phyloP scores from a whole-genome alignment of 2,329 filamentous ascomycete genomes.

The Botrytis squamosa region DNA sequence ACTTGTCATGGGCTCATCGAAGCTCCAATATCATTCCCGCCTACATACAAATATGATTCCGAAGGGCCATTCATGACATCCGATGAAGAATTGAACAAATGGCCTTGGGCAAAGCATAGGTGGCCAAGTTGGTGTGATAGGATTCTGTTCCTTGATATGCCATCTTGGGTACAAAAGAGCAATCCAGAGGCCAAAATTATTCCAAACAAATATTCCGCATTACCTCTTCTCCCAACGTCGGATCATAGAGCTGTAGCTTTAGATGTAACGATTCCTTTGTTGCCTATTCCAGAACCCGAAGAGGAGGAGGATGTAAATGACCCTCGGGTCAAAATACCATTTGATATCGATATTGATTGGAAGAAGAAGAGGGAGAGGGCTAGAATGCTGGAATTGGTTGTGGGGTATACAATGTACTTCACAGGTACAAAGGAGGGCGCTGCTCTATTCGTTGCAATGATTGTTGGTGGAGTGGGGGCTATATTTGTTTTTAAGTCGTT shows the following conservation, averaged over 20 bases:
- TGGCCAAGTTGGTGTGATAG: constrained; percentile 95
- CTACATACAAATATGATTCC: constrained; percentile 86
- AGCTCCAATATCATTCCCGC: constrained; percentile 73
- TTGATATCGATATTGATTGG: constrained; percentile 58
- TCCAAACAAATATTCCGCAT: constrained; percentile 64
- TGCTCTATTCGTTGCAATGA: constrained; percentile 34
- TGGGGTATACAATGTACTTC: constrained; percentile 54
- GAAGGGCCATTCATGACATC: constrained; percentile 44
- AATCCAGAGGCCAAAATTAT: constrained; percentile 48
- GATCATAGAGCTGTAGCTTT: constrained; percentile 86
- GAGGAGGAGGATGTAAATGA: constrained; percentile 39
- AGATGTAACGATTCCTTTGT: constrained; percentile 63
- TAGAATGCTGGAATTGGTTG: constrained; percentile 56
- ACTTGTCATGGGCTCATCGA: constrained; percentile 80
- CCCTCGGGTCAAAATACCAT: constrained; percentile 51
- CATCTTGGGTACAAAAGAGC: constrained; percentile 48
- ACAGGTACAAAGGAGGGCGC: constrained; percentile 39
- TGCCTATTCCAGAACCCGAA: constrained; percentile 40
- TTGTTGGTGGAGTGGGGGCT: constrained; percentile 35
- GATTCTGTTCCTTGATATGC: constrained; percentile 71
- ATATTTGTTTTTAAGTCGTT: constrained; percentile 32
- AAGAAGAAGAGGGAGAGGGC: constrained; percentile 51
- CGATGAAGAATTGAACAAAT: constrained; percentile 48
- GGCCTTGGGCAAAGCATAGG: constrained; percentile 76
- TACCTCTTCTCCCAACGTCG: constrained; percentile 77